Percentiles rank a stretch among this genome's conserved stretches.
Conservation (phyloP, 2,329 filamentous ascomycete species). For the Geosmithia putterillii region DNA sequence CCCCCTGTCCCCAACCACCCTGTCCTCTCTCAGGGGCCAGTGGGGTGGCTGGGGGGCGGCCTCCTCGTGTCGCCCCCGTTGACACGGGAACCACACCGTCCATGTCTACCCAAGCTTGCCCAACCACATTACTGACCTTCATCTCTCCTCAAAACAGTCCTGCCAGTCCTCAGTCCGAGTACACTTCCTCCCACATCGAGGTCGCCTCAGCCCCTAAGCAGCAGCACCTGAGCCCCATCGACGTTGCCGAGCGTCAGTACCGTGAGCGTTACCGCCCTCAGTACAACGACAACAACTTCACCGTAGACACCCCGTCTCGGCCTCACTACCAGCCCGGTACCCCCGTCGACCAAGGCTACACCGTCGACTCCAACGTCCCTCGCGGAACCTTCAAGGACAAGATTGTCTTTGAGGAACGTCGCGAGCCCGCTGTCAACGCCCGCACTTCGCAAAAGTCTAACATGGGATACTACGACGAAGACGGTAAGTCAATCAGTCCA, state of each 20-base stretch:
- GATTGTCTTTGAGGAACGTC: slow-evolving; percentile 34
- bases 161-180: slow-evolving; percentile 26
- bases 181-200: slow-evolving; percentile 55
- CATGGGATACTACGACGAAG: slow-evolving; percentile 56
- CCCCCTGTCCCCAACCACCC: neutral
- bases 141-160: slow-evolving; percentile 2
- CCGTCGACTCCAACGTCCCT: slow-evolving; percentile 24
- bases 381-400: slow-evolving; percentile 40
- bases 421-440: slow-evolving; percentile 7
- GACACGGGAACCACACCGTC: slow-evolving; percentile 9
- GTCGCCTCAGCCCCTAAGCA: slow-evolving; percentile 31
- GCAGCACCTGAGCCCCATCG: slow-evolving; percentile 38
- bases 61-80: slow-evolving; percentile 5
- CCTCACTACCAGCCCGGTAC: slow-evolving; percentile 13
- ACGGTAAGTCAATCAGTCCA: slow-evolving; percentile 41
- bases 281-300: slow-evolving; percentile 12
- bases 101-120: slow-evolving; percentile 11
- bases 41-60: slow-evolving; percentile 1
- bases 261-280: slow-evolving; percentile 39
- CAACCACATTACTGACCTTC: slow-evolving; percentile 4
- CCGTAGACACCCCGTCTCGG: slow-evolving; percentile 11
- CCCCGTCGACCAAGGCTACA: slow-evolving; percentile 19
- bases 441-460: slow-evolving; percentile 34
- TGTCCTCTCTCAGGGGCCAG: slow-evolving; percentile 7
- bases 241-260: slow-evolving; percentile 55